Evolutionary conservation across 108 stramenopile genomes (phyloP).

Genomic region (Pelagomonas calceolata): DNA sequence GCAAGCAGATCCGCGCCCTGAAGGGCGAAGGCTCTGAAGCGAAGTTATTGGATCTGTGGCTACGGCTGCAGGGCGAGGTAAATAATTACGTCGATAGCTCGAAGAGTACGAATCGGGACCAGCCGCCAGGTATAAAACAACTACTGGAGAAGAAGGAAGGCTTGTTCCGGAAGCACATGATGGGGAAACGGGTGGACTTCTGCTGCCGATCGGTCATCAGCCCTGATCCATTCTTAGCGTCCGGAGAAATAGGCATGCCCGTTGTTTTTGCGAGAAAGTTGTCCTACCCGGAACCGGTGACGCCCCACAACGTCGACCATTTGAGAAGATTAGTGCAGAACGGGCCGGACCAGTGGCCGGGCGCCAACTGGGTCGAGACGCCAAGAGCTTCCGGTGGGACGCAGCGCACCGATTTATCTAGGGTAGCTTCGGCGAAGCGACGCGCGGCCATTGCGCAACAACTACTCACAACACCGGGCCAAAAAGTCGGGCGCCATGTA

Average conservation of each 20-base stretch:
- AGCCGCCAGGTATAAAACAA: conserved; percentile 74
- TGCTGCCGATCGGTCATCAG: conserved; percentile 93
- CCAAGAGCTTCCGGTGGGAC: conserved; percentile 59
- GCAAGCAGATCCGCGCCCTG: conserved; percentile 54
- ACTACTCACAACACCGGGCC: conserved; percentile 5
- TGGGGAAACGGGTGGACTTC: conserved; percentile 99
- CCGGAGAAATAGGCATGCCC: conserved; percentile 96
- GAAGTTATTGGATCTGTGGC: conserved; percentile 53
- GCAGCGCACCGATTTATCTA: conserved; percentile 57
- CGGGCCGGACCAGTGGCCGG: conserved; percentile 79
- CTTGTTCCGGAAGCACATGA: conserved; percentile 95
- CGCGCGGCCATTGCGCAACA: conserved; percentile 5
- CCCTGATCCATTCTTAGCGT: conserved; percentile 93
- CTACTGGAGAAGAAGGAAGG: conserved; percentile 97
- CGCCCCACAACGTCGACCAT: conserved; percentile 73
- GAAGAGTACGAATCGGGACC: conserved; percentile 36
- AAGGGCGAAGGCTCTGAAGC: conserved; percentile 40
- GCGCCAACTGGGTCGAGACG: conserved; percentile 87
- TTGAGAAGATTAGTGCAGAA: conserved; percentile 73
- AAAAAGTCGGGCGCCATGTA: conserved; percentile 80
- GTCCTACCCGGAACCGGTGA: conserved; percentile 89
- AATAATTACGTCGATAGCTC: conserved; percentile 89
- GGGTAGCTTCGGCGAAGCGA: conserved; percentile 15
- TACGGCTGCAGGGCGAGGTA: conserved; percentile 82
- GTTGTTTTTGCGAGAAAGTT: conserved; percentile 82